Conservation (phyloP, 179 eudicot species). For the Beta corolliflora region DNA sequence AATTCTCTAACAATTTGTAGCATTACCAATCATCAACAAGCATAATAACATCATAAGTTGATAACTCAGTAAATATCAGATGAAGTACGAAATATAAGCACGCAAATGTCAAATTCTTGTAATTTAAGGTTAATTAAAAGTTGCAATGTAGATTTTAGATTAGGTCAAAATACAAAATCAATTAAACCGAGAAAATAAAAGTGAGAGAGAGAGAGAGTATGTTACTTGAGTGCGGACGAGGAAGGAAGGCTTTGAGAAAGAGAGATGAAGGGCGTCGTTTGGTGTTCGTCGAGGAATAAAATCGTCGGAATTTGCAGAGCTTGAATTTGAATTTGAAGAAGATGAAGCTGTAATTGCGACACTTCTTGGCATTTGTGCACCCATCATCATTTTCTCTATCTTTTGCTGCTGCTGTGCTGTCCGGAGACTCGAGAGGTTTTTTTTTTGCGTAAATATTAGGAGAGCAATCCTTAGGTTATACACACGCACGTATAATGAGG, state of each 20-base stretch:
- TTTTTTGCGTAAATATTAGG: too few relatives aligned
- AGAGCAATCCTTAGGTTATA: too few relatives aligned
- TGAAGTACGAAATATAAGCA: neutral
- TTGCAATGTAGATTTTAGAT: neutral
- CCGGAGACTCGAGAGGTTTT: too few relatives aligned
- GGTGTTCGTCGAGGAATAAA: constrained; percentile 33
- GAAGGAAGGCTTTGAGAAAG: constrained; percentile 55
- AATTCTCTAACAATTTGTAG: neutral
- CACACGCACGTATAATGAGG: too few relatives aligned
- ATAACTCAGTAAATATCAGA: neutral
- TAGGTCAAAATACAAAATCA: constrained; percentile 2
- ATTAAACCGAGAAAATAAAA: neutral
- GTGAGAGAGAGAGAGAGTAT: neutral
- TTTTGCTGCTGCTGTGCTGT: neutral
- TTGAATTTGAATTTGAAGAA: constrained; percentile 27
- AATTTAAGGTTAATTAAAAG: neutral
- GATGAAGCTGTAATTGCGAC: neutral
- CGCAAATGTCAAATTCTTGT: neutral
- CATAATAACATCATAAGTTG: neutral
- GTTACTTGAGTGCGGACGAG: constrained; percentile 60
- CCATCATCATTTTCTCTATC: constrained; percentile 14
- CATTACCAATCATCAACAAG: neutral
- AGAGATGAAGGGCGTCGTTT: constrained; percentile 34
- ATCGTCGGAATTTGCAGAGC: constrained; percentile 26
- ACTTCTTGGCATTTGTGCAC: constrained; percentile 10